Percentiles rank a stretch among this genome's conserved stretches.
Evolutionary conservation across 2,329 filamentous ascomycete species (phyloP).

Genomic region (Cryphonectria carpinicola): DNA sequence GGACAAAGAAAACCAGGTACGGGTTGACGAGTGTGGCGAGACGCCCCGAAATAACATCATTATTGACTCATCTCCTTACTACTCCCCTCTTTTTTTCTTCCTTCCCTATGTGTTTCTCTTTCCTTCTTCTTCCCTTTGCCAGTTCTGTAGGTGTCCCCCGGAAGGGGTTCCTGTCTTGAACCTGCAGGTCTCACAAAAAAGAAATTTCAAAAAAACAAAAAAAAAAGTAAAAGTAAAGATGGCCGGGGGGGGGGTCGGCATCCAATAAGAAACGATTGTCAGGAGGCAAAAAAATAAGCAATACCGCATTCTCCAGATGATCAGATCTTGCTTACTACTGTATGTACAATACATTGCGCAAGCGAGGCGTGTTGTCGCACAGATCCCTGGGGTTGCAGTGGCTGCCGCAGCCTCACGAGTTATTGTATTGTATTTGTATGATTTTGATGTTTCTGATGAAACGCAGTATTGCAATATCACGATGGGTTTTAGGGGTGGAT

Average conservation of each 20-base stretch:
- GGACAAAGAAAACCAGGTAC: neutral
- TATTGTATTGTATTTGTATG: neutral
- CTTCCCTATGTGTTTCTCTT: neutral
- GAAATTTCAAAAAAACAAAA: neutral
- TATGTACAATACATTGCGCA: constrained; percentile 3
- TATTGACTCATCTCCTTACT: neutral
- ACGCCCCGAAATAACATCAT: neutral
- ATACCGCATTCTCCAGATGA: constrained; percentile 3
- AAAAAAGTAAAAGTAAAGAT: neutral
- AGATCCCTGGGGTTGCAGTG: neutral
- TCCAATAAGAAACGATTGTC: constrained; percentile 11
- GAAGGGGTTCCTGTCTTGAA: neutral
- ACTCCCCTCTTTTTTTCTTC: neutral
- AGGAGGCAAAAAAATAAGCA: constrained; percentile 3
- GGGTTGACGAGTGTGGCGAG: neutral
- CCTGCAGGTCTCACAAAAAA: neutral
- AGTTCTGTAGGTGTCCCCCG: neutral
- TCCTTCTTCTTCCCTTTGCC: neutral
- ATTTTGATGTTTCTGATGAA: neutral
- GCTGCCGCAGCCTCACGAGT: neutral
- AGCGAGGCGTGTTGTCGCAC: constrained; percentile 2
- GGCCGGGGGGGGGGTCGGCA: neutral
- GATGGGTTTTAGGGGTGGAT: neutral
- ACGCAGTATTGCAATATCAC: neutral
- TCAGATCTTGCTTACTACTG: neutral